Percentiles rank a stretch among this genome's conserved stretches.
phyloP scores from a whole-genome alignment of 768 basidiomycete species.

The Epithele typhae region DNA sequence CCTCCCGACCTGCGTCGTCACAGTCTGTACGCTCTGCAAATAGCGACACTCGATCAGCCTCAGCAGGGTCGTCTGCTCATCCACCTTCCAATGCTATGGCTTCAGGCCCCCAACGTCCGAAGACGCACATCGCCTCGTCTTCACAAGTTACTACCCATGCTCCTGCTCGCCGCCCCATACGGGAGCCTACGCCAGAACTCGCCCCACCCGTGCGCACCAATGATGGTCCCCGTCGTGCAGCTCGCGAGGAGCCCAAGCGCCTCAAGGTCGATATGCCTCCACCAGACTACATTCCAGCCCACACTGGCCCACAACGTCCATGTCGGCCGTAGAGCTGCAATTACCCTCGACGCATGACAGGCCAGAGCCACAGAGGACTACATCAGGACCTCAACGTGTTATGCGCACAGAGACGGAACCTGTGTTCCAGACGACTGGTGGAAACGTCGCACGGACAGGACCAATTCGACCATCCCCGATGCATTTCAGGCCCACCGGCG shows the following conservation, averaged over 20 bases:
- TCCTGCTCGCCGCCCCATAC: not conserved
- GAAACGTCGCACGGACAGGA: constrained; percentile 4
- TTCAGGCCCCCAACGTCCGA: not conserved
- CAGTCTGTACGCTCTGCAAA: constrained; percentile 17
- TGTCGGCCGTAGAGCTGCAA: constrained; percentile 9
- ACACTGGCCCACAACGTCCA: constrained; percentile 8
- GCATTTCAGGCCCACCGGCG: not conserved
- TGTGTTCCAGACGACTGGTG: not conserved
- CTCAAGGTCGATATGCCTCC: constrained; percentile 19
- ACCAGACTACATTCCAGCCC: constrained; percentile 14
- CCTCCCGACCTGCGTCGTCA: constrained; percentile 22
- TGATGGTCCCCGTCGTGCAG: constrained; percentile 4
- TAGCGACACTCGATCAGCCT: constrained; percentile 1
- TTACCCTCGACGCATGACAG: constrained; percentile 1
- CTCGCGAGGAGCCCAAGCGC: constrained; percentile 6
- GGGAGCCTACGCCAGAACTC: constrained; percentile 5
- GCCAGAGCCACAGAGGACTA: too few relatives aligned
- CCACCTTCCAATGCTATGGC: not conserved
- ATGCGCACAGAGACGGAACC: not conserved
- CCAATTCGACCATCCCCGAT: constrained; percentile 7
- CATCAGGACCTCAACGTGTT: constrained; percentile 12
- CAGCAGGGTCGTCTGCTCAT: not conserved
- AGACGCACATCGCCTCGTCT: constrained; percentile 6
- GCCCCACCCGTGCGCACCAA: not conserved
- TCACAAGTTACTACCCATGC: constrained; percentile 2